Conservation (phyloP, 2,329 filamentous ascomycete genomes). For the Fusarium torulosum region DNA sequence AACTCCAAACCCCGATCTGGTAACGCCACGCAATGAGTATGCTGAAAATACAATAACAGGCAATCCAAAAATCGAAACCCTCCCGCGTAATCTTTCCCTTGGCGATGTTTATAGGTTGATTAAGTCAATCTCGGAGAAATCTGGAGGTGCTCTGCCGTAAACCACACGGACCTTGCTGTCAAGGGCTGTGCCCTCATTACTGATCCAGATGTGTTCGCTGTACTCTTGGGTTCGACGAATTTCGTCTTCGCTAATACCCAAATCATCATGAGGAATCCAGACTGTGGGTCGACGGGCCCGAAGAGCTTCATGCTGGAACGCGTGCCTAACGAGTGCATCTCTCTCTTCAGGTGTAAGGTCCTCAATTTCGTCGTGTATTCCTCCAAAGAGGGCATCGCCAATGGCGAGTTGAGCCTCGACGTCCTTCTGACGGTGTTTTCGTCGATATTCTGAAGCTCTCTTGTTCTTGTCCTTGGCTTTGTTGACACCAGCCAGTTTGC, state of each 20-base stretch:
- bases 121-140: constrained; percentile 89
- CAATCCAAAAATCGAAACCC: neutral
- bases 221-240: constrained; percentile 81
- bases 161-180: constrained; percentile 86
- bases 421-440: constrained; percentile 67
- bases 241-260: constrained; percentile 94
- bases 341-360: constrained; percentile 92
- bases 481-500: constrained; percentile 56
- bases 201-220: constrained; percentile 89
- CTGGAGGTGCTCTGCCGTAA: constrained; percentile 86
- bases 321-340: constrained; percentile 84
- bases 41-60: constrained; percentile 8
- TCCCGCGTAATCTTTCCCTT: neutral
- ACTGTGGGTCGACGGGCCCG: constrained; percentile 87
- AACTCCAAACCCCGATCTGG: neutral
- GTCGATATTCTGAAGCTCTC: constrained; percentile 61
- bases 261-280: constrained; percentile 92
- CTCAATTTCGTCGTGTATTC: constrained; percentile 92
- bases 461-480: constrained; percentile 47
- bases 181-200: constrained; percentile 89
- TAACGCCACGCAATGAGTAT: constrained; percentile 24
- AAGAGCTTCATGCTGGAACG: constrained; percentile 91
- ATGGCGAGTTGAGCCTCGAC: constrained; percentile 79
- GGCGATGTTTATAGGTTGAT: constrained; percentile 73
- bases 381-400: constrained; percentile 85